Percentiles rank a stretch among this genome's conserved stretches.
Conservation (phyloP, 2,329 filamentous ascomycete genomes). For the Penicillium sp. region DNA sequence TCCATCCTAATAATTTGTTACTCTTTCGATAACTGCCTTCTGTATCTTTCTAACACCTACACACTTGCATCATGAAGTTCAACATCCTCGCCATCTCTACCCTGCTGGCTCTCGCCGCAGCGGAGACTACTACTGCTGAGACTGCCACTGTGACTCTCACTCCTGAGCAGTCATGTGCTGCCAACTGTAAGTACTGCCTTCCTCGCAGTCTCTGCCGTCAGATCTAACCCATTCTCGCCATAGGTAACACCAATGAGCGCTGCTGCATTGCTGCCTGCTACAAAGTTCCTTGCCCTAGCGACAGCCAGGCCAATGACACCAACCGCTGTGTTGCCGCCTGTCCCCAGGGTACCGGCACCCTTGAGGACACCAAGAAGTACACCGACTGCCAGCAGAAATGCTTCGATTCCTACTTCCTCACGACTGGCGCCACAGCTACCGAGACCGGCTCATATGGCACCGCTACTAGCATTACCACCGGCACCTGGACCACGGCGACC, state of each 20-base stretch:
- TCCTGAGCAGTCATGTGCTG: slow-evolving; percentile 33
- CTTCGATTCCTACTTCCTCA: slow-evolving; percentile 48
- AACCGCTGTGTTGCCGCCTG: slow-evolving; percentile 50
- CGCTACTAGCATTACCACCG: slow-evolving; percentile 18
- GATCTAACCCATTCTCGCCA: not conserved
- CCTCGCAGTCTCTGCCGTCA: not conserved
- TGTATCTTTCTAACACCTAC: slow-evolving; percentile 4
- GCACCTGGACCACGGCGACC: slow-evolving; percentile 6
- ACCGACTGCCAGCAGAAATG: slow-evolving; percentile 48
- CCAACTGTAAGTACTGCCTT: slow-evolving; percentile 31
- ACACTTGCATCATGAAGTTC: slow-evolving; percentile 36
- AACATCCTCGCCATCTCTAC: slow-evolving; percentile 42
- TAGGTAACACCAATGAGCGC: slow-evolving; percentile 43
- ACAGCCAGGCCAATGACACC: slow-evolving; percentile 48
- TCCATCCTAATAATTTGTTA: slow-evolving; percentile 8
- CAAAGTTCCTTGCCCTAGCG: slow-evolving; percentile 49
- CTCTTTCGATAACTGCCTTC: not conserved
- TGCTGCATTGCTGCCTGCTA: slow-evolving; percentile 51
- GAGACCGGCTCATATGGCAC: slow-evolving; percentile 21
- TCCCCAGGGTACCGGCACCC: slow-evolving; percentile 49
- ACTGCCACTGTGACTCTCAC: slow-evolving; percentile 30
- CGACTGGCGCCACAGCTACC: slow-evolving; percentile 20
- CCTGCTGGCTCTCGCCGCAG: slow-evolving; percentile 43
- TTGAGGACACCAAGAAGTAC: slow-evolving; percentile 44
- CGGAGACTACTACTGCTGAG: slow-evolving; percentile 27